Base-by-base conservation (phyloP, 768 basidiomycete species). In the Tephrocybe rancida region DNA sequence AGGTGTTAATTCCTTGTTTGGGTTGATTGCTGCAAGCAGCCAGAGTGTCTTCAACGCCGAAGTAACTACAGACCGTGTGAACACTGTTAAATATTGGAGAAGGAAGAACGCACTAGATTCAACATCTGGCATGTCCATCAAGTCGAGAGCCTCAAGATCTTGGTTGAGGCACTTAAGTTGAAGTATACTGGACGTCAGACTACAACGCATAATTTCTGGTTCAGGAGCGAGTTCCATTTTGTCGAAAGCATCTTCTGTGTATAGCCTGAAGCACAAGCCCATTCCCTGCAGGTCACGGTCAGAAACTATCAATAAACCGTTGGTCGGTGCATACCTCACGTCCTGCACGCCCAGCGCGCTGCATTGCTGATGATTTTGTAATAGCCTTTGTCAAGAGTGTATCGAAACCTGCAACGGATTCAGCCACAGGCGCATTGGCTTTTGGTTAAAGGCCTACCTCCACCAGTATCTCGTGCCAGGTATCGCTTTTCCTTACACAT, bases 401-500 rank as follows among this genome's bases (percentile, higher is more conserved):
- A 69, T 98, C 95, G 61, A 98, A 89, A 2, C 93, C 95, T 94
- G 39, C 18, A 41, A 41, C 21, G 8, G 10, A 41, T 13, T 13
- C 5, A 55, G 42, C 24, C n/a, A n/a, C 44, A 34, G 18, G 16
- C n/a, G 32, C 27, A 26, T 21, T 25, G 13, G 19, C 30, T 25
- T 56, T 26, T 2, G 6, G 49, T 39, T 24, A 43, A 19, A 25
- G 1, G 44, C 70, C 27, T 52, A 86, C 88, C 88, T 64, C 88
- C 85, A 5, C 92, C 91, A 0, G 78, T 80, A 55, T 79, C 73
- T 64, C 80, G 77, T 10, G 87, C 83, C 19, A 96, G 68, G 66
- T 88, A 95, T 55, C 88, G 80, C 71, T 96, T 97, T 73, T 98
- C 95, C 69, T 98, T 99, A 65, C 89, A 92, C 68, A 95, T 89